Conservation (phyloP, 2,329 filamentous ascomycete genomes). For the Fusarium sp. region DNA sequence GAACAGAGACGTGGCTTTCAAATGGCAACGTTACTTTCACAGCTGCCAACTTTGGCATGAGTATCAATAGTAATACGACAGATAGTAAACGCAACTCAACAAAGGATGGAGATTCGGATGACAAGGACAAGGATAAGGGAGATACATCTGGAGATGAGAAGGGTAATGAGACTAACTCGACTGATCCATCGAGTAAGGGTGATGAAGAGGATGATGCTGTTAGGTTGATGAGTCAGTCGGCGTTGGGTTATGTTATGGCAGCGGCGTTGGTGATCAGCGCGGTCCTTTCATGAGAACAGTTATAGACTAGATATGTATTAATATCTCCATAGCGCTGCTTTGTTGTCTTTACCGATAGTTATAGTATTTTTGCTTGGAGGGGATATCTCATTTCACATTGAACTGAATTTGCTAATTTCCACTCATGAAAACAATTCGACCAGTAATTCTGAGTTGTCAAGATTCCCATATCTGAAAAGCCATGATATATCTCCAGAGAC, state of each 20-base stretch:
- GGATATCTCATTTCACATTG: no score
- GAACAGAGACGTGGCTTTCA: constrained; percentile 41
- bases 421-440: no score
- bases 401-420: no score
- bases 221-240: neutral
- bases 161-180: neutral
- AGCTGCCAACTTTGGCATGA: constrained; percentile 41
- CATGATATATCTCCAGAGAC: no score
- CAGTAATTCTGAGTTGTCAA: no score
- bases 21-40: constrained; percentile 42
- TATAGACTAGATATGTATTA: neutral
- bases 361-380: neutral
- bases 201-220: constrained; percentile 29
- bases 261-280: constrained; percentile 3
- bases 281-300: neutral
- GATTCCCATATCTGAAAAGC: no score
- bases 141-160: neutral
- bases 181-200: constrained; percentile 1
- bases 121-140: neutral
- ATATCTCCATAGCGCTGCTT: neutral
- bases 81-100: neutral
- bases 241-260: constrained; percentile 19
- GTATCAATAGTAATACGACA: constrained; percentile 11
- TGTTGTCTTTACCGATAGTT: neutral
- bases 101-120: neutral